These are phyloP conservation scores for Xylariaceae sp. DNA, from an alignment of 2,329 filamentous ascomycete genomes.

Conservation along the genomic window DNA sequence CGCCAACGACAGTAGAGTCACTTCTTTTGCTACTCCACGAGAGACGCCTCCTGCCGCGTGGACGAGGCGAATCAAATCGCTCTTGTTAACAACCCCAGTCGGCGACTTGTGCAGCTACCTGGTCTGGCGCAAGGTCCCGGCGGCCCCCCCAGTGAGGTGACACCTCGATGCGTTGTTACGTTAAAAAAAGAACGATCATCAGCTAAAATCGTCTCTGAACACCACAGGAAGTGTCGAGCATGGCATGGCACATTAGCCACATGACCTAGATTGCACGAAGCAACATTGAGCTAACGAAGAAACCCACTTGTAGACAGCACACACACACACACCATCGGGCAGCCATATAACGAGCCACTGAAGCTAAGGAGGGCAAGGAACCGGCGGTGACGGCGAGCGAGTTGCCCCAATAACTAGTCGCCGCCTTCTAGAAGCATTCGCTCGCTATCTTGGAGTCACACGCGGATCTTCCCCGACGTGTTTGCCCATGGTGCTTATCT, in stretches of 20 bases:
- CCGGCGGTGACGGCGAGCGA: background rate
- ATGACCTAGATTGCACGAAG: conserved; percentile 4
- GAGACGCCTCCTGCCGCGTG: background rate
- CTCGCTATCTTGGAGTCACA: background rate
- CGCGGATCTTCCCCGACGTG: background rate
- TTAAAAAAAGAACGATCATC: background rate
- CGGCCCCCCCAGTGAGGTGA: background rate
- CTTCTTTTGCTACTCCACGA: background rate
- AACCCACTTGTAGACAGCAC: background rate
- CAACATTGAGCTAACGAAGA: background rate
- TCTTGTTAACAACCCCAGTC: background rate
- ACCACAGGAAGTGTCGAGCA: background rate
- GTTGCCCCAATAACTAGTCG: background rate
- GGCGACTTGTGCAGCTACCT: background rate
- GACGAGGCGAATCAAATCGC: background rate
- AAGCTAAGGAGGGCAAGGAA: background rate
- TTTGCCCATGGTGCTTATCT: background rate
- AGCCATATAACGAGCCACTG: background rate
- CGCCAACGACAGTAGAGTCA: background rate
- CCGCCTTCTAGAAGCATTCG: conserved; percentile 9
- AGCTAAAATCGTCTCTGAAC: too few relatives aligned
- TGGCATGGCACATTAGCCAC: background rate
- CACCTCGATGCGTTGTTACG: background rate
- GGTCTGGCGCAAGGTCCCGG: conserved; percentile 1
- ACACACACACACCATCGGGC: background rate